Conservation (phyloP, 2,329 filamentous ascomycete species). For the Fusarium nelsonii region DNA sequence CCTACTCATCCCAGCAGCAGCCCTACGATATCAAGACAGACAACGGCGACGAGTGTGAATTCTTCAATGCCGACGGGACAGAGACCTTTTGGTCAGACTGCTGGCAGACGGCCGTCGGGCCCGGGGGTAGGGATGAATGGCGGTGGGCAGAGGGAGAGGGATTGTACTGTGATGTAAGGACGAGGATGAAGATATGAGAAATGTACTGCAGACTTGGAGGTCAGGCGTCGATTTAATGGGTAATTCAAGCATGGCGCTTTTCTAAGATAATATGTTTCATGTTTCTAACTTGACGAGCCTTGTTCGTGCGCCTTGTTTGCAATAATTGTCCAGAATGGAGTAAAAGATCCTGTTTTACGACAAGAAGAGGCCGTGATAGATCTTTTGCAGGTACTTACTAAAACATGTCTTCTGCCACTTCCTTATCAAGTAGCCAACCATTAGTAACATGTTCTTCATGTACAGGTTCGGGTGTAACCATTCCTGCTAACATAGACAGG, state of each 20-base stretch:
- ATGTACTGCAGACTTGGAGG: neutral
- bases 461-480: too few relatives aligned
- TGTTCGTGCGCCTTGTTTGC: neutral
- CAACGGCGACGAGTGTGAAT: conserved; percentile 35
- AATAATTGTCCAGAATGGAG: too few relatives aligned
- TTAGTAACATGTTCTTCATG: too few relatives aligned
- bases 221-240: conserved; percentile 6
- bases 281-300: neutral
- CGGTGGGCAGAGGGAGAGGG: conserved; percentile 29
- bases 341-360: too few relatives aligned
- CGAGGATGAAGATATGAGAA: conserved; percentile 7
- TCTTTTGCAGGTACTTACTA: too few relatives aligned
- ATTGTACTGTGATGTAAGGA: conserved; percentile 39
- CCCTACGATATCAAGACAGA: conserved; percentile 39
- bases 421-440: too few relatives aligned
- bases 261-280: conserved; percentile 7
- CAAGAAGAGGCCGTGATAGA: too few relatives aligned
- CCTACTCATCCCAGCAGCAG: conserved; percentile 61
- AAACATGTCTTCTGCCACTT: too few relatives aligned
- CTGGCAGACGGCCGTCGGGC: conserved; percentile 43
- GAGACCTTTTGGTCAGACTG: conserved; percentile 34
- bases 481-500: too few relatives aligned
- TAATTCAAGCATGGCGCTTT: conserved; percentile 12
- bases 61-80: conserved; percentile 30
- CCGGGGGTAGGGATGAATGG: conserved; percentile 31